A percentile compares a stretch with the other conserved stretches of the same genome.
phyloP scores from a whole-genome alignment of 345 rosid genomes.

The Sonneratia caseolaris region DNA sequence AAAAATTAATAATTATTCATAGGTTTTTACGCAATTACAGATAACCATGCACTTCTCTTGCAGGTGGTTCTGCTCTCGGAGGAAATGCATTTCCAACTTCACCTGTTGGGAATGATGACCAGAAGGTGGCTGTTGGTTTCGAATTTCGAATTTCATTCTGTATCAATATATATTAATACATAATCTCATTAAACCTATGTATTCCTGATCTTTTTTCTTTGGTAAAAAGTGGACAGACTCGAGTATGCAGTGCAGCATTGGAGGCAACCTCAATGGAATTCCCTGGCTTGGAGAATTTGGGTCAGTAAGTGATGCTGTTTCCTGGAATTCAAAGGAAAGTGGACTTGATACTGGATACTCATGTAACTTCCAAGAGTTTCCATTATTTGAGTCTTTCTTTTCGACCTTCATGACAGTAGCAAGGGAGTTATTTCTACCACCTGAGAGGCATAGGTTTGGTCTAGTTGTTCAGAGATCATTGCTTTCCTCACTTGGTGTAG shows the following conservation, averaged over 20 bases:
- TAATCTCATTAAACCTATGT: background rate
- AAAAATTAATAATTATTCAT: background rate
- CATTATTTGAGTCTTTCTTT: slow-evolving; percentile 58
- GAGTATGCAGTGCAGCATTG: slow-evolving; percentile 42
- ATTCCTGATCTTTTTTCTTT: slow-evolving; percentile 15
- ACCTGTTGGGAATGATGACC: slow-evolving; percentile 26
- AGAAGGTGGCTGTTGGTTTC: slow-evolving; percentile 86
- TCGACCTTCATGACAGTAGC: slow-evolving; percentile 37
- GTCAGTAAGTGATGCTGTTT: slow-evolving; percentile 30
- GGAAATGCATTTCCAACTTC: slow-evolving; percentile 23
- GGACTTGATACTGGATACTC: slow-evolving; percentile 21
- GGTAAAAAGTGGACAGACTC: slow-evolving; percentile 32
- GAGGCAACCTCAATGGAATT: slow-evolving; percentile 38
- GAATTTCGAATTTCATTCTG: slow-evolving; percentile 18
- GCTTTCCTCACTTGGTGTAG: slow-evolving; percentile 42
- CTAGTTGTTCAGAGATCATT: slow-evolving; percentile 51
- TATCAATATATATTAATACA: background rate
- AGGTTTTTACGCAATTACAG: background rate
- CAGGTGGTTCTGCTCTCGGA: slow-evolving; percentile 21
- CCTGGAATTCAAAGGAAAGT: slow-evolving; percentile 24
- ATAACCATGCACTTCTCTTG: slow-evolving; percentile 9
- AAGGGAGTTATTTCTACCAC: slow-evolving; percentile 60
- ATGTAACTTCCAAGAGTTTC: slow-evolving; percentile 57
- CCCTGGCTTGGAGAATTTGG: slow-evolving; percentile 57
- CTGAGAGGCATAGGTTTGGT: slow-evolving; percentile 67